These are phyloP conservation scores for Rubia tinctorum DNA, from an alignment of 305 asterid genomes.

Conservation along the genomic window DNA sequence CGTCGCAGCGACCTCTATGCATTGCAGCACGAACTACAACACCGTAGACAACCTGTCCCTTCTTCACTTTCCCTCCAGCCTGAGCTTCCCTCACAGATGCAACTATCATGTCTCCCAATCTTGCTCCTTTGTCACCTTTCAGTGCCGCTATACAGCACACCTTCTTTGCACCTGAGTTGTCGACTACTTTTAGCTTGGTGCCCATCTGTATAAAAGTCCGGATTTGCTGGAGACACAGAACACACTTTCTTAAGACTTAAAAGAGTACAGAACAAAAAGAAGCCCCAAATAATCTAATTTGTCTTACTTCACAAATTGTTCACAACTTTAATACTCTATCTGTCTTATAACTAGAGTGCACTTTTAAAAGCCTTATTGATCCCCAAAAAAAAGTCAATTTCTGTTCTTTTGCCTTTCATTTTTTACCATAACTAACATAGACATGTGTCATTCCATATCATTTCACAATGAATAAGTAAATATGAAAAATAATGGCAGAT, in stretches of 20 bases:
- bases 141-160: conserved; percentile 88
- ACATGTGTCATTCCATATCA: not conserved
- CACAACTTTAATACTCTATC: not conserved
- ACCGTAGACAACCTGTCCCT: conserved; percentile 78
- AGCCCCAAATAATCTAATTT: not conserved
- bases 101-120: conserved; percentile 79
- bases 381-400: not conserved
- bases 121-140: conserved; percentile 87
- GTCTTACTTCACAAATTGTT: too few species aligned
- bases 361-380: not conserved
- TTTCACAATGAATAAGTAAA: not conserved
- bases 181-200: conserved; percentile 83
- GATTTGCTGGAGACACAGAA: conserved; percentile 49
- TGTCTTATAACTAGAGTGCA: not conserved
- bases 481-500: not conserved
- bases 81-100: conserved; percentile 88
- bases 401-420: not conserved
- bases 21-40: conserved; percentile 94
- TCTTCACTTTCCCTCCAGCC: conserved; percentile 80
- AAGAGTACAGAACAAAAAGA: not conserved
- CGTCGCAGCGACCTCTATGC: conserved; percentile 83
- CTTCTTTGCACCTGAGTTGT: conserved; percentile 82
- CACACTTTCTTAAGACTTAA: conserved; percentile 7
- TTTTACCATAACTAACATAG: too few species aligned
- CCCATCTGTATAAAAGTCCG: conserved; percentile 91